Percentiles rank a stretch among this genome's conserved stretches.
Evolutionary conservation across 495 filamentous ascomycete species (phyloP).

Genomic region (Xylaria castorea): DNA sequence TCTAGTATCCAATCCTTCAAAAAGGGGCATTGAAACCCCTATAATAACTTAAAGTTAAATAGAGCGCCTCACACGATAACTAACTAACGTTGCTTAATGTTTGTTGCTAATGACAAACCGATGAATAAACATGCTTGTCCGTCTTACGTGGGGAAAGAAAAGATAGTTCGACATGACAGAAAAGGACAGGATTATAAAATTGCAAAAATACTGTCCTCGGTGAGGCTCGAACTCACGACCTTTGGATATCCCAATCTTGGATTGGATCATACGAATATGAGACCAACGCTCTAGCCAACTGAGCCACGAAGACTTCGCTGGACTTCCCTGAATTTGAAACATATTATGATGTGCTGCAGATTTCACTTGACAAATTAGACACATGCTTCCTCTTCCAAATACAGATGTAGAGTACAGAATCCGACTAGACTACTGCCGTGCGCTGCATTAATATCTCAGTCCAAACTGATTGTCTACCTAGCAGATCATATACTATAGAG

Average conservation of each 20-base stretch:
- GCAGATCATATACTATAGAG: background rate
- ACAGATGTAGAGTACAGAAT: background rate
- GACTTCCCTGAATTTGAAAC: background rate
- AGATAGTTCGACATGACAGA: too few relatives aligned
- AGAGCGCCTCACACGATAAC: too few relatives aligned
- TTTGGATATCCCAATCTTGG: slow-evolving; percentile 29
- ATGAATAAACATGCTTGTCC: too few relatives aligned
- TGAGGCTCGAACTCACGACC: slow-evolving; percentile 33
- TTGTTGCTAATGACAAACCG: too few relatives aligned
- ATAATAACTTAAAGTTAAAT: background rate
- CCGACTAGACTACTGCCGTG: too few relatives aligned
- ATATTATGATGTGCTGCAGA: background rate
- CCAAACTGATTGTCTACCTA: background rate
- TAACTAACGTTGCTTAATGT: too few relatives aligned
- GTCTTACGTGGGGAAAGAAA: too few relatives aligned
- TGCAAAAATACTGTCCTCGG: slow-evolving; percentile 24
- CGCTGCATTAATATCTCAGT: background rate
- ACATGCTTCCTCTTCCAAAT: background rate
- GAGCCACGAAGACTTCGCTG: slow-evolving; percentile 28
- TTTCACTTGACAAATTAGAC: background rate
- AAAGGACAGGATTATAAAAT: background rate
- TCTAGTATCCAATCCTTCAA: too few relatives aligned
- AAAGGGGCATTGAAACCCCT: background rate
- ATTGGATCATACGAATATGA: slow-evolving; percentile 30
- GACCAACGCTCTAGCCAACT: slow-evolving; percentile 33